Conservation (phyloP, 495 filamentous ascomycete genomes). For the Aspergillus diversus region DNA sequence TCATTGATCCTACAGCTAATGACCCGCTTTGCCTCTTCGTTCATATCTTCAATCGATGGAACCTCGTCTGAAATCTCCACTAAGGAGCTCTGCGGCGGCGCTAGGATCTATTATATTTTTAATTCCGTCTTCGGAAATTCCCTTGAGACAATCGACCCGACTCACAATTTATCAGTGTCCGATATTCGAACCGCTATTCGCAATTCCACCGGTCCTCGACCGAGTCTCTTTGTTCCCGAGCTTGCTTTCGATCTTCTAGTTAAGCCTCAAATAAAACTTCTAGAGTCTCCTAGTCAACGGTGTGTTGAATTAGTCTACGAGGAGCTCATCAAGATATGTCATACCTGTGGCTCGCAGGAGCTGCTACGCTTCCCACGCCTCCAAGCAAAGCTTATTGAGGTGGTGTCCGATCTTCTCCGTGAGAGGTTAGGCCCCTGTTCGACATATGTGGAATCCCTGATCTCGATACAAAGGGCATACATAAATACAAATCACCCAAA, state of each 20-base stretch:
- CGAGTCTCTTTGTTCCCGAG: constrained; percentile 95
- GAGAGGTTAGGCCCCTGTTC: constrained; percentile 90
- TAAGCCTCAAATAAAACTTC: constrained; percentile 96
- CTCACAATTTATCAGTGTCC: constrained; percentile 89
- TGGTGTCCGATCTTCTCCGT: constrained; percentile 93
- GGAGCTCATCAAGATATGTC: constrained; percentile 98
- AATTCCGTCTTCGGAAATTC: constrained; percentile 99
- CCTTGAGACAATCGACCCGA: constrained; percentile 93
- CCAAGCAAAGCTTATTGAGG: constrained; percentile 96
- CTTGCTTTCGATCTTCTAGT: constrained; percentile 96
- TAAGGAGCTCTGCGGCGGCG: constrained; percentile 95
- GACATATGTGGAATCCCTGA: constrained; percentile 90
- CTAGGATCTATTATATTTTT: constrained; percentile 99
- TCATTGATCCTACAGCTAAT: constrained; percentile 95
- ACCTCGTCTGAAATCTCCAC: constrained; percentile 98
- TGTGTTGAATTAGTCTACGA: constrained; percentile 99
- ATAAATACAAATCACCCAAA: constrained; percentile 99
- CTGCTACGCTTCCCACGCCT: constrained; percentile 88
- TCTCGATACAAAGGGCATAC: constrained; percentile 95
- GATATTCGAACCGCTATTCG: constrained; percentile 98
- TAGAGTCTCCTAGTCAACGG: constrained; percentile 93
- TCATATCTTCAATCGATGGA: constrained; percentile 98
- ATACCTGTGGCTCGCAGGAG: constrained; percentile 96
- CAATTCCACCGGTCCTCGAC: constrained; percentile 95
- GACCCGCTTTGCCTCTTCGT: constrained; percentile 96